These are phyloP conservation scores for Emericellopsis cladophorae DNA, from an alignment of 2,329 filamentous ascomycete species.

Conservation along the genomic window DNA sequence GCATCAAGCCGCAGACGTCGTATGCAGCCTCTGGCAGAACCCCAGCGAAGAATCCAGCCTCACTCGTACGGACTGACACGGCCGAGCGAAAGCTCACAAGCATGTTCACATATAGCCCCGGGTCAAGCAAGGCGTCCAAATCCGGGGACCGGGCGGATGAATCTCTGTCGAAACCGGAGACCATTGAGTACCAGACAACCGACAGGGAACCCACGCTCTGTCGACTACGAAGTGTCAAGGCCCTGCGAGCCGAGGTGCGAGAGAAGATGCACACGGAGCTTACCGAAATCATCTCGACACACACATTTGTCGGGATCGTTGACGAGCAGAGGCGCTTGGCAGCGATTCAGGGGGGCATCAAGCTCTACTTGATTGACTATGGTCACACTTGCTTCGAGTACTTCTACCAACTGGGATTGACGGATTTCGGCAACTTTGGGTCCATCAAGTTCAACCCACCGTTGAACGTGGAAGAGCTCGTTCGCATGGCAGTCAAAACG, in stretches of 20 bases:
- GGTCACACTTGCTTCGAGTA: conserved; percentile 77
- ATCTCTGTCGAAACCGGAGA: conserved; percentile 25
- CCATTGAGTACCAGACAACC: conserved; percentile 57
- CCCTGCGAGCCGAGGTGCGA: conserved; percentile 69
- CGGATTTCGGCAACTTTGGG: conserved; percentile 93
- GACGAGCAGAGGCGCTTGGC: conserved; percentile 77
- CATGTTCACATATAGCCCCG: conserved; percentile 59
- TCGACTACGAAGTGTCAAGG: conserved; percentile 72
- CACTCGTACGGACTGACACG: conserved; percentile 79
- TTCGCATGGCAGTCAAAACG: conserved; percentile 59
- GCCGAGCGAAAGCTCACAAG: conserved; percentile 88
- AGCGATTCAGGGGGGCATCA: conserved; percentile 88
- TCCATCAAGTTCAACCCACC: conserved; percentile 67
- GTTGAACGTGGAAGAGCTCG: conserved; percentile 55
- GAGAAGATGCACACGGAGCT: conserved; percentile 73
- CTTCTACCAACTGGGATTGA: conserved; percentile 90
- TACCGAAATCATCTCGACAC: conserved; percentile 74
- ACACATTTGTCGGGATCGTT: conserved; percentile 88
- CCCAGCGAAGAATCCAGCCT: conserved; percentile 44
- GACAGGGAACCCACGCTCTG: conserved; percentile 59
- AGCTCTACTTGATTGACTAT: conserved; percentile 87
- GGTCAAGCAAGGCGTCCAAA: conserved; percentile 4
- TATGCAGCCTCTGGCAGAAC: conserved; percentile 15
- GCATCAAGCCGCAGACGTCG: conserved; percentile 10
- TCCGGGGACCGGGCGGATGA: conserved; percentile 16